phyloP scores from a whole-genome alignment of 768 basidiomycete species.

The Leccinum boreale region DNA sequence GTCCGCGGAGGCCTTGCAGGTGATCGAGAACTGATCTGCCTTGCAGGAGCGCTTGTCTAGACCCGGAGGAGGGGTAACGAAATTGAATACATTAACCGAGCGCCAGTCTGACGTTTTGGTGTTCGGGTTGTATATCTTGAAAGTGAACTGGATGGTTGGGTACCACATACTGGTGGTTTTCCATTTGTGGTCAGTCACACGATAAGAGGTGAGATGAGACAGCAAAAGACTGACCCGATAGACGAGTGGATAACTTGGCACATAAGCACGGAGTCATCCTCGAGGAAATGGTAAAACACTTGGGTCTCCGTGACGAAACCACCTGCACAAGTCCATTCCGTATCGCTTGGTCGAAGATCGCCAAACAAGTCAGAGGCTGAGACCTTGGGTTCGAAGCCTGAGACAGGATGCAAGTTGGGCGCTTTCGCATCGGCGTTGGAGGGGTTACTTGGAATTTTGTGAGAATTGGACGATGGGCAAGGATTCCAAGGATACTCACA shows the following conservation, averaged over 20 bases:
- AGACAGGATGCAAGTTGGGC: slow-evolving; percentile 82
- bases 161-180: slow-evolving; percentile 70
- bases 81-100: slow-evolving; percentile 81
- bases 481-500: slow-evolving; percentile 48
- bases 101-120: slow-evolving; percentile 79
- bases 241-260: slow-evolving; percentile 86
- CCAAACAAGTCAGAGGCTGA: slow-evolving; percentile 64
- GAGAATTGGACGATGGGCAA: slow-evolving; percentile 6
- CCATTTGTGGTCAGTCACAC: slow-evolving; percentile 9
- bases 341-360: slow-evolving; percentile 71
- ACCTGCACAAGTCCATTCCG: slow-evolving; percentile 76
- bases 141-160: slow-evolving; percentile 91
- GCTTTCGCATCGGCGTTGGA: slow-evolving; percentile 61
- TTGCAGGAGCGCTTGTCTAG: slow-evolving; percentile 86
- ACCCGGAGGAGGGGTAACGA: slow-evolving; percentile 67
- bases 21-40: slow-evolving; percentile 80
- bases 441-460: slow-evolving; percentile 40
- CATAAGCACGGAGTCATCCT: slow-evolving; percentile 77
- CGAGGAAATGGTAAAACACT: slow-evolving; percentile 75
- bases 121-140: slow-evolving; percentile 79
- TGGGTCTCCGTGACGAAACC: slow-evolving; percentile 94
- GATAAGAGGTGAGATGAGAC: slow-evolving; percentile 6
- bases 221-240: slow-evolving; percentile 63
- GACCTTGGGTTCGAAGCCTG: slow-evolving; percentile 42
- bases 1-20: slow-evolving; percentile 52